Base-by-base conservation (phyloP, 495 filamentous ascomycete species). In the Xylaria telfairii region DNA sequence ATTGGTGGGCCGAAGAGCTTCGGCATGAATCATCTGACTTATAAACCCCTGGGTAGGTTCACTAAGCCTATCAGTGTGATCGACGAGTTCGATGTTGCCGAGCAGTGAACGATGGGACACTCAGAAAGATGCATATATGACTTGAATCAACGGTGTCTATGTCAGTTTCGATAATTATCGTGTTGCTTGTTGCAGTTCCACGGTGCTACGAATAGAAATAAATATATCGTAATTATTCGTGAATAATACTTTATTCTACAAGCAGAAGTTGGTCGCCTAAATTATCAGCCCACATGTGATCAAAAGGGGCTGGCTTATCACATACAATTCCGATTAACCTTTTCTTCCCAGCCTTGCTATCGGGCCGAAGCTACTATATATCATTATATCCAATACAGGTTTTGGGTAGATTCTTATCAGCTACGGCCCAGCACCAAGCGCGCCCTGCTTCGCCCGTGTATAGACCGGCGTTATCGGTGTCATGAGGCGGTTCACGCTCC, bases 1-100 rank as follows among this genome's bases (percentile, higher is more conserved):
- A 81, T 87, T 49, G 86, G 86, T 39, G 87, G 87, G 0, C 86
- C 86, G 0, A 82, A 84, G 57, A 81, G 78, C 28, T 89, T 87
- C 75, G 84, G 83, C 13, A 81, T 87, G 68, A 77, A 83, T n/a
- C 78, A 87, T 69, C 57, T 87, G 34, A 80, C 78, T 46, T 87
- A 86, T 51, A 78, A 79, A 70, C 81, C 86, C 0, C 60, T 88
- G 8, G 85, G 85, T 9, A 81, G 74, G 64, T 87, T 84, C 74
- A 75, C 81, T 4, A 82, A 84, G 73, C 86, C 85, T 2, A 71
- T 68, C 9, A 87, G 87, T 69, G 85, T 88, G 0, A 86, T 89
- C 65, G 85, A 87, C 41, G 85, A 89, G 70, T 88, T 80, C 62
- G 71, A 81, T 70, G 51, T 74, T 75, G 39, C 53, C 17, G 68